phyloP scores from a whole-genome alignment of 2,329 filamentous ascomycete species.

The Hypoxylon sp. region DNA sequence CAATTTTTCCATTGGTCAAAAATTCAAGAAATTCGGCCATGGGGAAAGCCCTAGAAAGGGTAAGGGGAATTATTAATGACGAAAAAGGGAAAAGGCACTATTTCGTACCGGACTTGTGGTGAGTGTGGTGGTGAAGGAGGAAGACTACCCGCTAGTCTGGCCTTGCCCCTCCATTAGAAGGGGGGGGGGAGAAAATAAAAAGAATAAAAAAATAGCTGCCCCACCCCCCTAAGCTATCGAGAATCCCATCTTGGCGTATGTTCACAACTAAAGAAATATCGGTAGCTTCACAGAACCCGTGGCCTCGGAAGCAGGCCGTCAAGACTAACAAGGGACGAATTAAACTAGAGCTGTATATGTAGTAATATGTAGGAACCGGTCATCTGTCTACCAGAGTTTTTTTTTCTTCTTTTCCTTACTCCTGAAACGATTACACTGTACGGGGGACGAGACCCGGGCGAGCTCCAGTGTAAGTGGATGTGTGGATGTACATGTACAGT shows the following conservation, averaged over 20 bases:
- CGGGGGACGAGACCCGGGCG: constrained; percentile 5
- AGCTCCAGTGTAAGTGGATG: constrained; percentile 31
- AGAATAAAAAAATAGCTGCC: constrained; percentile 19
- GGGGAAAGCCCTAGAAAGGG: constrained; percentile 34
- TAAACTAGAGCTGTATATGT: constrained; percentile 4
- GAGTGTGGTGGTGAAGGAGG: constrained; percentile 26
- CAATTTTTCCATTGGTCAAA: constrained; percentile 53
- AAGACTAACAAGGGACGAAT: constrained; percentile 10
- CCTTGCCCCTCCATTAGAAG: constrained; percentile 29
- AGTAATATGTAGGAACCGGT: constrained; percentile 4
- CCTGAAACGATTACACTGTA: constrained; percentile 5
- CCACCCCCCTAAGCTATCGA: constrained; percentile 36
- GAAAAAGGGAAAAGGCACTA: constrained; percentile 24
- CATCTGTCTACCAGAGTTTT: constrained; percentile 5
- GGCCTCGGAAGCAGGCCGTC: constrained; percentile 23
- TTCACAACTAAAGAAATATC: constrained; percentile 20
- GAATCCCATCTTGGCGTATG: constrained; percentile 32
- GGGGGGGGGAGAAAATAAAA: constrained; percentile 16
- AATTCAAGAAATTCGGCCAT: constrained; percentile 46
- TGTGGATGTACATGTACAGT: constrained; percentile 37
- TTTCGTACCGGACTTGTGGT: constrained; percentile 25
- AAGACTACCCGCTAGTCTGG: constrained; percentile 30
- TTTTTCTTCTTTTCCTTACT: not conserved
- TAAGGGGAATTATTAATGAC: constrained; percentile 30
- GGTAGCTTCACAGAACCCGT: constrained; percentile 19